Conservation (phyloP, 345 rosid species). For the Barbarea vulgaris region DNA sequence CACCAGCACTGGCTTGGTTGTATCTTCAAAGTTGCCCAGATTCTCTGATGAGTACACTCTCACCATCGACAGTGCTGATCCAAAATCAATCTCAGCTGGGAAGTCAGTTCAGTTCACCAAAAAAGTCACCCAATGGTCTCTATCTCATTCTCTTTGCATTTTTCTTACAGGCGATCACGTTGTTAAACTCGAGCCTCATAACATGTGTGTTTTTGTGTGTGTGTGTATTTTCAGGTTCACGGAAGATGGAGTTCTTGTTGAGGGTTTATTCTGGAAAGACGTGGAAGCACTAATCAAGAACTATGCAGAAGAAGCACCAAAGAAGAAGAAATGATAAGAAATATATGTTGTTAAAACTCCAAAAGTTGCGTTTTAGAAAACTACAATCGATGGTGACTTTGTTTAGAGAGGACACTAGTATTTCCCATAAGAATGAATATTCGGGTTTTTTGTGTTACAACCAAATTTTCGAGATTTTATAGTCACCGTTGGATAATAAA, state of each 20-base stretch:
- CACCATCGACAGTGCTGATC: constrained; percentile 83
- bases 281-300: constrained; percentile 66
- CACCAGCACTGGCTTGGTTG: constrained; percentile 86
- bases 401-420: constrained; percentile 1
- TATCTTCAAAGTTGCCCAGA: constrained; percentile 90
- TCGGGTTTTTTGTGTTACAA: not conserved
- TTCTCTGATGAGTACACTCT: constrained; percentile 89
- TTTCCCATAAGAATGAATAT: constrained; percentile 9
- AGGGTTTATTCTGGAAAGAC: constrained; percentile 92
- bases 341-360: constrained; percentile 16
- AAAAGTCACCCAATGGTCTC: constrained; percentile 84
- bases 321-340: constrained; percentile 68
- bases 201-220: not conserved
- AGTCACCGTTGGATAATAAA: not conserved
- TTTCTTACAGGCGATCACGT: not conserved
- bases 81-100: constrained; percentile 86
- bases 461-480: constrained; percentile 2
- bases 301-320: constrained; percentile 80
- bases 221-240: constrained; percentile 69
- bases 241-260: constrained; percentile 85
- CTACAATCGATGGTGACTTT: constrained; percentile 19
- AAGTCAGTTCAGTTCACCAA: constrained; percentile 76
- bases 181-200: not conserved
- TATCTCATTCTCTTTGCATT: constrained; percentile 36
- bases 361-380: constrained; percentile 21